Evolutionary conservation across 495 filamentous ascomycete genomes (phyloP), one percentile per base, ranked within the genome.

Genomic region (Immersiella caudata): DNA sequence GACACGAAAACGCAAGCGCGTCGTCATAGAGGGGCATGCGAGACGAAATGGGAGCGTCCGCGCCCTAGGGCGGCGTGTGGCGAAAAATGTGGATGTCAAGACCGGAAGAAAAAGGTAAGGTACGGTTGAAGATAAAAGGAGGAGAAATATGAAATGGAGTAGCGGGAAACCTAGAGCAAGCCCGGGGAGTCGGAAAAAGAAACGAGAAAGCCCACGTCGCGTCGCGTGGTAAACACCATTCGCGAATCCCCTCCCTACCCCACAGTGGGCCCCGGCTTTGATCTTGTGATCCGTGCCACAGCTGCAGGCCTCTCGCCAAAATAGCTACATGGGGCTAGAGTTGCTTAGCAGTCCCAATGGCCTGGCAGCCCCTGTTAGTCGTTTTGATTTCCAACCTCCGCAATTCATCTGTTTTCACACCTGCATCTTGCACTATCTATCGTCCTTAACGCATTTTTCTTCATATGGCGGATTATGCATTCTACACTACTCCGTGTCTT

Each of bases 1-100:
- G 61, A 36, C 14, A 60, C 58, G 52, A 20, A 26, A 49, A 20
- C 20, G 54, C 24, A 46, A 46, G 40, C 40, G 40, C 40, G 40
- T 46, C 40, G 40, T 46, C 40, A 46, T 46, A 46, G 40, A 20
- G 25, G 57, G 36, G 11, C 40, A 14, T 18, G 5, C 6, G 40
- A 12, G 14, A 46, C 40, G 27, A 24, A 36, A 52, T 35, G 18
- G 55, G 54, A 7, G 20, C 25, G 6, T 12, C 40, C 4, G 40
- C 40, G 40, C 40, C 40, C 40, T 33, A 46, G 11, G 40, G 40
- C 40, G 16, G 14, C 40, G 40, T 46, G 40, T 46, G 40, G 40
- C 40, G 40, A 46, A 46, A 46, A 46, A 36, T 3, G 29, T 33
- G 29, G 29, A 33, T 33, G 8, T 8, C 29, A 3, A 33, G 29